These are phyloP conservation scores for Alternaria viburni DNA, from an alignment of 2,329 filamentous ascomycete species.

Conservation along the genomic window DNA sequence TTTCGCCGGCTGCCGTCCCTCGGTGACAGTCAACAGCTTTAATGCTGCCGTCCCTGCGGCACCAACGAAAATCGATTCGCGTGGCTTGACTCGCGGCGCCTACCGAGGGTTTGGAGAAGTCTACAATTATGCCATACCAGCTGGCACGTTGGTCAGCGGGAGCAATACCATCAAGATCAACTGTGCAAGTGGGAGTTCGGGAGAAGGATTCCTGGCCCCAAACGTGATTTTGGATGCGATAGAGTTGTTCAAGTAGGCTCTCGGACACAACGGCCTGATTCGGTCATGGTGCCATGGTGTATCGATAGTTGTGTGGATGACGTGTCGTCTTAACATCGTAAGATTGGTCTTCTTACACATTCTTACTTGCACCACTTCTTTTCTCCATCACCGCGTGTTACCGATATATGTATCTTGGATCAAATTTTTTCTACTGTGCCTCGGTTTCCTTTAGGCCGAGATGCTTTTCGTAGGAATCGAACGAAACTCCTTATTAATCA, in stretches of 20 bases:
- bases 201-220: slow-evolving; percentile 62
- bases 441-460: background rate
- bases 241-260: slow-evolving; percentile 36
- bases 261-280: background rate
- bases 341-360: background rate
- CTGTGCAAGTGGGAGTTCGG: slow-evolving; percentile 65
- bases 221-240: slow-evolving; percentile 55
- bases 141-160: slow-evolving; percentile 65
- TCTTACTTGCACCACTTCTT: background rate
- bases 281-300: too few species aligned
- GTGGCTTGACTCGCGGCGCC: slow-evolving; percentile 69
- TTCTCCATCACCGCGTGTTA: background rate
- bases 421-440: background rate
- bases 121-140: slow-evolving; percentile 66
- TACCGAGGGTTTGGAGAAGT: slow-evolving; percentile 70
- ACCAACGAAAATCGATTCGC: slow-evolving; percentile 68
- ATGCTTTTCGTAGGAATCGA: background rate
- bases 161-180: slow-evolving; percentile 67
- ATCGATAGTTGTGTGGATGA: background rate
- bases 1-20: slow-evolving; percentile 66
- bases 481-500: background rate
- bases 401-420: background rate
- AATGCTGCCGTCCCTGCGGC: slow-evolving; percentile 57
- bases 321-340: background rate
- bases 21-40: slow-evolving; percentile 64